Percentiles rank a stretch among this genome's conserved stretches.
Evolutionary conservation across 1,284 basidiomycete genomes (phyloP).

Genomic region (Leccinum pallidistipes): DNA sequence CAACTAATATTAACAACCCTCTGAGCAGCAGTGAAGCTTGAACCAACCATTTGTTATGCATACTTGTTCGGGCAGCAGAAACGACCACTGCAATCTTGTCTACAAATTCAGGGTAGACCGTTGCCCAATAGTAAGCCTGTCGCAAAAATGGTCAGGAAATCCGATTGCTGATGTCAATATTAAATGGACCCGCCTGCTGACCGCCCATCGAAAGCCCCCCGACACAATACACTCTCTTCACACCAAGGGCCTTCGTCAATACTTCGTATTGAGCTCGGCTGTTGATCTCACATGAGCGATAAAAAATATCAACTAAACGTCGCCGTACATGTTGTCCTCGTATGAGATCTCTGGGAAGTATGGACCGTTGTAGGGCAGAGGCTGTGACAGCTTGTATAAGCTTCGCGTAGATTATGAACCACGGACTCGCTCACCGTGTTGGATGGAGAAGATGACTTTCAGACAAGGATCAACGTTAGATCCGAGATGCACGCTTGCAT

Average conservation of each 20-base stretch:
- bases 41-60: slow-evolving; percentile 54
- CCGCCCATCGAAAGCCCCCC: slow-evolving; percentile 64
- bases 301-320: not conserved
- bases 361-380: slow-evolving; percentile 45
- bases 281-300: not conserved
- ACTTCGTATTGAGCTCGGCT: slow-evolving; percentile 58
- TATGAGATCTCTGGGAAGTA: slow-evolving; percentile 44
- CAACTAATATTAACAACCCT: not conserved
- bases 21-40: not conserved
- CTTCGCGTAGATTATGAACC: slow-evolving; percentile 4
- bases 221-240: slow-evolving; percentile 48
- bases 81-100: slow-evolving; percentile 38
- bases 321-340: slow-evolving; percentile 19
- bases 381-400: slow-evolving; percentile 30
- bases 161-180: not conserved
- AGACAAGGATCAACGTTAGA: not conserved
- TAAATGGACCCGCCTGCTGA: slow-evolving; percentile 43
- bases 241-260: slow-evolving; percentile 47
- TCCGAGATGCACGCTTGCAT: not conserved
- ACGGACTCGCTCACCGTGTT: slow-evolving; percentile 11
- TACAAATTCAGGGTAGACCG: slow-evolving; percentile 56
- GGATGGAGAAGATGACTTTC: slow-evolving; percentile 19
- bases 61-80: slow-evolving; percentile 48
- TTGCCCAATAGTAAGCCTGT: slow-evolving; percentile 59
- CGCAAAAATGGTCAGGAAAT: not conserved